These are phyloP conservation scores for Quercus rubra DNA, from an alignment of 306 rosid species.

Conservation along the genomic window DNA sequence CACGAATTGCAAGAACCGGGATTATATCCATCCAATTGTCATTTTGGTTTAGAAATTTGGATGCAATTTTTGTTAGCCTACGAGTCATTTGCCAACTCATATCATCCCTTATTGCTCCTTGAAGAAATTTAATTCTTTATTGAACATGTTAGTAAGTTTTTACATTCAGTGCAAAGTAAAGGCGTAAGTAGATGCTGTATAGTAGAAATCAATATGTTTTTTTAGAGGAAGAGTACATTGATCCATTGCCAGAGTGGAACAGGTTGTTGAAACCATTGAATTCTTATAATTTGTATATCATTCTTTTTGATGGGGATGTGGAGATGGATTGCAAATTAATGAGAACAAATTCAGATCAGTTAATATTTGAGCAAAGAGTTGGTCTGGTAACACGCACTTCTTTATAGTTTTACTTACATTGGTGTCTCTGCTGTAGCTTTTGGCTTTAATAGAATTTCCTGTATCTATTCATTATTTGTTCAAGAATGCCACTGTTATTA, in stretches of 20 bases:
- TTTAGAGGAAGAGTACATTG: neutral
- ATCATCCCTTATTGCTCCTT: neutral
- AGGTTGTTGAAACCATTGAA: neutral
- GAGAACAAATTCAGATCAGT: too few relatives aligned
- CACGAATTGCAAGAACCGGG: neutral
- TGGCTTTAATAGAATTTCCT: neutral
- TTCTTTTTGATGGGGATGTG: neutral
- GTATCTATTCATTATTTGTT: neutral
- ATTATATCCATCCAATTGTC: neutral
- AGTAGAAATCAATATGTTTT: neutral
- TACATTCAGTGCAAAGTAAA: neutral
- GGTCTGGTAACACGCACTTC: too few relatives aligned
- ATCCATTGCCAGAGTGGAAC: neutral
- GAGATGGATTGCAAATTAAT: too few relatives aligned
- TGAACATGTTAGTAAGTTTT: neutral
- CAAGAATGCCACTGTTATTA: neutral
- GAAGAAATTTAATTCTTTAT: neutral
- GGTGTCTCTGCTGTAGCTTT: neutral
- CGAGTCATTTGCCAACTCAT: neutral
- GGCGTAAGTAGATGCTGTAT: neutral
- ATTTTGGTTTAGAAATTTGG: neutral
- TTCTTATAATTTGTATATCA: constrained; percentile 1
- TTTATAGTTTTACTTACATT: neutral
- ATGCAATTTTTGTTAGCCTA: neutral
- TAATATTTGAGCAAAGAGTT: too few relatives aligned